phyloP scores from a whole-genome alignment of 768 basidiomycete genomes.

The Mrakia gelida region DNA sequence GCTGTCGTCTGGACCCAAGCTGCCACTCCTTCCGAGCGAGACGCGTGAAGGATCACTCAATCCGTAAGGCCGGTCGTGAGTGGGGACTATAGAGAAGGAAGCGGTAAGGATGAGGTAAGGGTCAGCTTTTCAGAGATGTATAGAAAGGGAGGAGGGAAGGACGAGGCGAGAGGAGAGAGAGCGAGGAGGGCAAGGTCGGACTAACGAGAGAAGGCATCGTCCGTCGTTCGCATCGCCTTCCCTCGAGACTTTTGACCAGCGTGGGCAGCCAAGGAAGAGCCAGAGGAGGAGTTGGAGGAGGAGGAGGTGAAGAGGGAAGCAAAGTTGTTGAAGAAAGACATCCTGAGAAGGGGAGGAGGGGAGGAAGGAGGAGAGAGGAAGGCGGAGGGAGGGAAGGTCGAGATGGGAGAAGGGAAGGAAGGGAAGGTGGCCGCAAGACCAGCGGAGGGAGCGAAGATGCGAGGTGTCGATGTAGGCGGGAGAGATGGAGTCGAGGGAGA shows the following conservation, averaged over 20 bases:
- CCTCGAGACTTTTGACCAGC: constrained; percentile 6
- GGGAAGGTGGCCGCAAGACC: neutral
- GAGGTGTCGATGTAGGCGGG: too few relatives aligned
- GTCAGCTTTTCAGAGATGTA: neutral
- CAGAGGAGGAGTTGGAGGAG: neutral
- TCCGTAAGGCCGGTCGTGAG: constrained; percentile 13
- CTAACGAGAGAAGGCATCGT: constrained; percentile 21
- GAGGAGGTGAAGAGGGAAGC: constrained; percentile 11
- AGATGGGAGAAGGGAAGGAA: neutral
- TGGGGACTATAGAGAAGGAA: neutral
- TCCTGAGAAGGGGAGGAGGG: neutral
- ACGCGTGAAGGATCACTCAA: constrained; percentile 23
- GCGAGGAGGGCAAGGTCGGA: neutral
- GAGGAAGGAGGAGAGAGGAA: neutral
- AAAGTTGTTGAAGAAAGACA: constrained; percentile 23
- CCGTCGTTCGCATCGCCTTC: constrained; percentile 8
- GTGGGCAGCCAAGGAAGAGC: neutral
- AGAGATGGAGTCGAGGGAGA: too few relatives aligned
- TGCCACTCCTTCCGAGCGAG: constrained; percentile 13
- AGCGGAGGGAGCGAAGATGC: too few relatives aligned
- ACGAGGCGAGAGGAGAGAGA: neutral
- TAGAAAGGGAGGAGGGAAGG: neutral
- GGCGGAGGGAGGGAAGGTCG: neutral
- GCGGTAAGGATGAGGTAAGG: neutral
- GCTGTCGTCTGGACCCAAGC: constrained; percentile 9